Evolutionary conservation across 202 grass and related monocot species (phyloP).

Genomic region (Brachypodium distachyon): DNA sequence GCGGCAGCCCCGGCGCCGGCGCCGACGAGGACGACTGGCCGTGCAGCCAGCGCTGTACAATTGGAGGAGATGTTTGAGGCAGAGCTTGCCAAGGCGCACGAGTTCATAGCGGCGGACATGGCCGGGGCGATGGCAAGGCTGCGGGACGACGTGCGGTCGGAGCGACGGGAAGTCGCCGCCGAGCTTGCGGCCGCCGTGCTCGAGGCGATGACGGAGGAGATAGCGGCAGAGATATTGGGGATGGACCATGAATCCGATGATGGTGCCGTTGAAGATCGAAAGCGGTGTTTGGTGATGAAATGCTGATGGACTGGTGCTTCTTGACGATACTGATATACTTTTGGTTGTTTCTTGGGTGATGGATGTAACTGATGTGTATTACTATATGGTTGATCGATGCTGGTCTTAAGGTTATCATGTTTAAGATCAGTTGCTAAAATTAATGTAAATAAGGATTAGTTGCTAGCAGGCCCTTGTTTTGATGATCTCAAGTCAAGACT

Average conservation of each 20-base stretch:
- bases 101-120: background rate
- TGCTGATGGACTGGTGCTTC: too few relatives aligned
- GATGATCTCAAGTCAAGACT: too few relatives aligned
- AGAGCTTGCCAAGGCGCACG: background rate
- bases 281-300: too few relatives aligned
- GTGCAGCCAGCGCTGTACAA: background rate
- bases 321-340: background rate
- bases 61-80: background rate
- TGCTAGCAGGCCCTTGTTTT: too few relatives aligned
- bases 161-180: background rate
- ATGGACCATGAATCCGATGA: background rate
- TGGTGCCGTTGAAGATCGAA: background rate
- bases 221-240: background rate
- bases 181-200: slow-evolving; percentile 19
- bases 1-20: background rate
- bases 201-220: slow-evolving; percentile 19
- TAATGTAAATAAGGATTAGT: too few relatives aligned
- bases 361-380: too few relatives aligned
- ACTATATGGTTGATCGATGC: too few relatives aligned
- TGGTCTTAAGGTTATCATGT: too few relatives aligned
- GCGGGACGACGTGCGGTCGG: background rate
- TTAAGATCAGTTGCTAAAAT: too few relatives aligned
- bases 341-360: too few relatives aligned
- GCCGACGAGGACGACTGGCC: background rate
- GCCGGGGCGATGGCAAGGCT: background rate